phyloP scores from a whole-genome alignment of 257 asterid genomes.

The Salvia splendens region DNA sequence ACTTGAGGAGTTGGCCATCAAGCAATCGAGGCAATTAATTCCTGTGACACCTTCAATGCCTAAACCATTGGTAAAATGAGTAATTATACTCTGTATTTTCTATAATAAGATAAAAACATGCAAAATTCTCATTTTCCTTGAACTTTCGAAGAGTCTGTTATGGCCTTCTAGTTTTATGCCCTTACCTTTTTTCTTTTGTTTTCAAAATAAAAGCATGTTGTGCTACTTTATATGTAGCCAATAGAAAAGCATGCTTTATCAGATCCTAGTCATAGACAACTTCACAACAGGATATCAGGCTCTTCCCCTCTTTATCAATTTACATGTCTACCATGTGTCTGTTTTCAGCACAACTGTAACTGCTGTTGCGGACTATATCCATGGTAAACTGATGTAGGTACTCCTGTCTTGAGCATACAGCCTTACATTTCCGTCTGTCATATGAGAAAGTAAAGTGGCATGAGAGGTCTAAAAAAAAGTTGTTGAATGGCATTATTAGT shows the following conservation, averaged over 20 bases:
- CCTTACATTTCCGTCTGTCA: neutral
- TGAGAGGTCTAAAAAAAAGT: neutral
- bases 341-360: conserved; percentile 1
- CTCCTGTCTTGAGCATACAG: neutral
- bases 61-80: conserved; percentile 57
- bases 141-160: conserved; percentile 12
- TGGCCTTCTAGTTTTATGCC: conserved; percentile 27
- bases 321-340: neutral
- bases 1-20: conserved; percentile 79
- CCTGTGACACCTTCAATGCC: conserved; percentile 73
- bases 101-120: neutral
- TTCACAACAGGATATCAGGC: neutral
- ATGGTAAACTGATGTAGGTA: conserved; percentile 9
- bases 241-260: neutral
- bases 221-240: conserved; percentile 6
- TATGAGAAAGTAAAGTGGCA: neutral
- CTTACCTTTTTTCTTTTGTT: neutral
- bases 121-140: conserved; percentile 2
- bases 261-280: neutral
- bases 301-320: conserved; percentile 8
- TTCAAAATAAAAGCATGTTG: neutral
- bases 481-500: conserved; percentile 11
- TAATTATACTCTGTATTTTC: conserved; percentile 2
- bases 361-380: conserved; percentile 10
- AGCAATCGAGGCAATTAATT: conserved; percentile 80